phyloP scores from a whole-genome alignment of 2,329 filamentous ascomycete genomes.

The Lecanicillium sp. region DNA sequence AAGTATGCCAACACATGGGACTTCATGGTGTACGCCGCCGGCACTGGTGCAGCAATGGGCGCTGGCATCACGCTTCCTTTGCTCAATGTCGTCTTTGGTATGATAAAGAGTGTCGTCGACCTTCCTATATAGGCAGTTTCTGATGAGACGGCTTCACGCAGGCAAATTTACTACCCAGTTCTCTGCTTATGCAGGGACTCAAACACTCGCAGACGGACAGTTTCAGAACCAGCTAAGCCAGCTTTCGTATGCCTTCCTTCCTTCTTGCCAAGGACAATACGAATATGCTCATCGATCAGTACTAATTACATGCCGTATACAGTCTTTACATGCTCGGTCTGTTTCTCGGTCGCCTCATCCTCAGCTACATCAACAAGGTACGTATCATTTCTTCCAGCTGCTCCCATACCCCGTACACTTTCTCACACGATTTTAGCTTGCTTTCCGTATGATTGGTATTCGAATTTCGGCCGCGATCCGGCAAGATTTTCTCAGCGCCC shows the following conservation, averaged over 20 bases:
- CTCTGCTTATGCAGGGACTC: conserved; percentile 11
- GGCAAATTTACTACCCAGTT: conserved; percentile 35
- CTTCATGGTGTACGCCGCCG: conserved; percentile 19
- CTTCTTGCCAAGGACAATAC: no score
- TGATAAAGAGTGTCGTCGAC: no score
- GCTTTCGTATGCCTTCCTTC: conserved; percentile 8
- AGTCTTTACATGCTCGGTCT: conserved; percentile 63
- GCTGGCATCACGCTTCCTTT: conserved; percentile 25
- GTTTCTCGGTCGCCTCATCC: conserved; percentile 57
- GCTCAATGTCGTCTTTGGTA: conserved; percentile 29
- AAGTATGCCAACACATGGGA: conserved; percentile 23
- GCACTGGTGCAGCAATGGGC: conserved; percentile 22
- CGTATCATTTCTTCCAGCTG: neutral
- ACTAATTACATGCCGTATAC: no score
- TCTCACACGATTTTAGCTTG: neutral
- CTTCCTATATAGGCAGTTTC: no score
- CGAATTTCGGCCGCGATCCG: conserved; percentile 42
- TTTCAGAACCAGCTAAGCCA: conserved; percentile 24
- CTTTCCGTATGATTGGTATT: conserved; percentile 40
- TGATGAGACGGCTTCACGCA: no score
- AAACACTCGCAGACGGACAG: conserved; percentile 18
- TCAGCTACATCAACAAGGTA: conserved; percentile 55
- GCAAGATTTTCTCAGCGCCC: conserved; percentile 39
- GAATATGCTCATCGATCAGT: no score
- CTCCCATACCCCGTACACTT: neutral